These are phyloP conservation scores for Calycina herbarum DNA, from an alignment of 2,329 filamentous ascomycete genomes.

Conservation along the genomic window DNA sequence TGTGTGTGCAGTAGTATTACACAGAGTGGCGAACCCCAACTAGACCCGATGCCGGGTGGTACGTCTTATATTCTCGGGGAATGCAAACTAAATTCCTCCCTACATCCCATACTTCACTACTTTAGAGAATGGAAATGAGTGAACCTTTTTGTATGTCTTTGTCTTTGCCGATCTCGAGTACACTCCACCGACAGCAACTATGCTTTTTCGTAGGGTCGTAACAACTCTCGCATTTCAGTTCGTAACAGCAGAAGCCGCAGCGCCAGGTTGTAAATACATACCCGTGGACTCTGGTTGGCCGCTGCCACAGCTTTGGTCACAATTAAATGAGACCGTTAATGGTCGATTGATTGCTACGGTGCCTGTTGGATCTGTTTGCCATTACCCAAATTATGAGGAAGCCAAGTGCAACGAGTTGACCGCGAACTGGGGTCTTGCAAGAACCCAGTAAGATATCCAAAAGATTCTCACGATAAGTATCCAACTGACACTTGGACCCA, in stretches of 20 bases:
- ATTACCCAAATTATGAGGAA: constrained; percentile 28
- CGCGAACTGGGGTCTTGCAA: constrained; percentile 34
- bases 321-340: constrained; percentile 46
- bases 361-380: constrained; percentile 33
- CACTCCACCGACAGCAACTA: too few species aligned
- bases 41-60: too few species aligned
- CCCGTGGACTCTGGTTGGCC: constrained; percentile 45
- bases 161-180: too few species aligned
- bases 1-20: too few species aligned
- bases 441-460: neutral
- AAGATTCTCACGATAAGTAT: neutral
- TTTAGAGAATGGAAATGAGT: too few species aligned
- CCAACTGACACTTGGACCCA: neutral
- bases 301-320: constrained; percentile 44
- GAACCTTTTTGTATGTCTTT: too few species aligned
- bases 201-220: too few species aligned
- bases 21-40: too few species aligned
- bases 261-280: neutral
- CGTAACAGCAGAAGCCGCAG: neutral
- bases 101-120: too few species aligned
- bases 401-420: constrained; percentile 25
- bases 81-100: too few species aligned
- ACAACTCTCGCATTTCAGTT: neutral
- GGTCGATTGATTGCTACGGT: constrained; percentile 41
- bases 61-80: too few species aligned